Conservation (phyloP, 305 asterid genomes). For the Rubia peregrina region DNA sequence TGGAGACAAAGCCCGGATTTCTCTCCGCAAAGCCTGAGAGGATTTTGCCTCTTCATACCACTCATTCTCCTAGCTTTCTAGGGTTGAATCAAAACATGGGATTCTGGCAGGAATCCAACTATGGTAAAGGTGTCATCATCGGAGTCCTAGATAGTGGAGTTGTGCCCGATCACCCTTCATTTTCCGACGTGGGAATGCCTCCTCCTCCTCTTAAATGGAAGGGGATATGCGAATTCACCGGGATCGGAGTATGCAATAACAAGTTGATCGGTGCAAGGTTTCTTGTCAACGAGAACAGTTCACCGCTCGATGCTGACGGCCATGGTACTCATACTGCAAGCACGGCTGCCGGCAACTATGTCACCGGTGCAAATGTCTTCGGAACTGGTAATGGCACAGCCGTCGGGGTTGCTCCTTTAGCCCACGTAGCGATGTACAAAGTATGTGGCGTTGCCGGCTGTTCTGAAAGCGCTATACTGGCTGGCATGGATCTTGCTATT, state of each 20-base stretch:
- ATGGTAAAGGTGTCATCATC: conserved; percentile 44
- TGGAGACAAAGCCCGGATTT: conserved; percentile 30
- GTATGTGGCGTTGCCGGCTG: conserved; percentile 23
- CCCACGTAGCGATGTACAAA: conserved; percentile 46
- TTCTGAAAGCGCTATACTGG: conserved; percentile 31
- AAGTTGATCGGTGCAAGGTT: conserved; percentile 51
- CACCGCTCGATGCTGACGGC: conserved; percentile 33
- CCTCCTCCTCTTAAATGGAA: conserved; percentile 60
- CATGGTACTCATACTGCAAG: conserved; percentile 57
- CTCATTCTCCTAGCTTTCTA: conserved; percentile 42
- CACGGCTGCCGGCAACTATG: conserved; percentile 56
- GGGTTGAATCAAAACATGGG: conserved; percentile 38
- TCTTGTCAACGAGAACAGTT: conserved; percentile 10
- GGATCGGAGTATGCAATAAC: conserved; percentile 33
- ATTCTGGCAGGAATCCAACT: conserved; percentile 38
- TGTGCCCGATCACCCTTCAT: conserved; percentile 45
- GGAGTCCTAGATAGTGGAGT: conserved; percentile 46
- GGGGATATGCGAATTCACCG: conserved; percentile 40
- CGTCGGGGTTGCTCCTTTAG: conserved; percentile 44
- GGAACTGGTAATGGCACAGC: conserved; percentile 54
- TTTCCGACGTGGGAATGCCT: conserved; percentile 42
- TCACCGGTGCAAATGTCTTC: conserved; percentile 31
- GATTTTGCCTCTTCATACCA: conserved; percentile 31
- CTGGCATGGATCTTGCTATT: conserved; percentile 41
- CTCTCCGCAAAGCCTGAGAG: conserved; percentile 31